Conservation (phyloP, 2,329 filamentous ascomycete species). For the Ceratocystiopsis brevicomis region DNA sequence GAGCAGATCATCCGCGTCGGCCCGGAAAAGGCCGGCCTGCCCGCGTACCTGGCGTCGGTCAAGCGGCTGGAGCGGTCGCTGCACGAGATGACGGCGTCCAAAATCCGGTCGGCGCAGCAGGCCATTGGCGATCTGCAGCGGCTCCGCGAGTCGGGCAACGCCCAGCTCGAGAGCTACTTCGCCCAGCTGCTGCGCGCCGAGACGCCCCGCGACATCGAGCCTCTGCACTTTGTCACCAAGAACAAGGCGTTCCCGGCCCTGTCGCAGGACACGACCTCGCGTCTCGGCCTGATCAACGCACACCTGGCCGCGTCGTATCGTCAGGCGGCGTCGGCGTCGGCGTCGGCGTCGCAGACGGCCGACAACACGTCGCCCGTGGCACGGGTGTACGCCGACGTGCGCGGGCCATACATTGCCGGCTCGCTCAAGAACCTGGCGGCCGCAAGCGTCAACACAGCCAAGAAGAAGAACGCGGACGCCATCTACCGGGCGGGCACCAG, state of each 20-base stretch:
- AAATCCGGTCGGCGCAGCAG: slow-evolving; percentile 78
- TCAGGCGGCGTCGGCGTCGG: slow-evolving; percentile 20
- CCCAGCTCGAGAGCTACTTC: slow-evolving; percentile 71
- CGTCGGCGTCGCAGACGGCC: slow-evolving; percentile 12
- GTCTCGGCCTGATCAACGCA: slow-evolving; percentile 59
- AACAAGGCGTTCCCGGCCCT: slow-evolving; percentile 68
- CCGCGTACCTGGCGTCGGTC: slow-evolving; percentile 73
- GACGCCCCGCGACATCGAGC: slow-evolving; percentile 65
- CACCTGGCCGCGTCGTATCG: slow-evolving; percentile 48
- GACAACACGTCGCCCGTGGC: slow-evolving; percentile 51
- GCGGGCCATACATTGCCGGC: slow-evolving; percentile 67
- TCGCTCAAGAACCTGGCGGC: slow-evolving; percentile 74
- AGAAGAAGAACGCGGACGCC: slow-evolving; percentile 62
- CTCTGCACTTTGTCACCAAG: slow-evolving; percentile 84
- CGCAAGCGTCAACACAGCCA: slow-evolving; percentile 67
- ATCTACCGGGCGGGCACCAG: slow-evolving; percentile 79
- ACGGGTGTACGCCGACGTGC: slow-evolving; percentile 67
- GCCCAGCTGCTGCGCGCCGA: slow-evolving; percentile 56
- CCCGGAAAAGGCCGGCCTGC: slow-evolving; percentile 65
- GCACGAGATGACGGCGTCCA: slow-evolving; percentile 69
- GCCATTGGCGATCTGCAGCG: slow-evolving; percentile 63
- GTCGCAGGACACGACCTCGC: slow-evolving; percentile 54
- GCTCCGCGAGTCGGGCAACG: slow-evolving; percentile 60
- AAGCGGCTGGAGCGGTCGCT: slow-evolving; percentile 79
- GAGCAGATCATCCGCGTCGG: slow-evolving; percentile 78